phyloP scores from a whole-genome alignment of 352 stramenopile species.

The Phytophthora melonis region DNA sequence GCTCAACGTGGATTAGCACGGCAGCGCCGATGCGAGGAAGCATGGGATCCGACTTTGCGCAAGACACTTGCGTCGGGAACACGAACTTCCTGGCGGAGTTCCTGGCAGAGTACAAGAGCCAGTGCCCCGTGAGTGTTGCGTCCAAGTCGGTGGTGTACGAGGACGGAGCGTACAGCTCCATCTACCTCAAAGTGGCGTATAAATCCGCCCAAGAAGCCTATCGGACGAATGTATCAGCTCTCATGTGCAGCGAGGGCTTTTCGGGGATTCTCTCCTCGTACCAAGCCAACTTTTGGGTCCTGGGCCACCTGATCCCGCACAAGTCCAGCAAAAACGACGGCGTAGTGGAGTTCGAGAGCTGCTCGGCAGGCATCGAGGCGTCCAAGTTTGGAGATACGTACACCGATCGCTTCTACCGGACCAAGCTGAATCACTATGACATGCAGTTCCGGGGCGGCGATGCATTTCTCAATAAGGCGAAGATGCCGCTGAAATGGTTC shows the following conservation, averaged over 20 bases:
- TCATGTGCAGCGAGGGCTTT: constrained; percentile 45
- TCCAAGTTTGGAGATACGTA: constrained; percentile 34
- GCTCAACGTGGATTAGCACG: constrained; percentile 39
- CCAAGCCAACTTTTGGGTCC: constrained; percentile 26
- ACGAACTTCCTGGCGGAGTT: constrained; percentile 15
- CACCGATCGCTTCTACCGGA: constrained; percentile 33
- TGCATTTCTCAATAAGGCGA: constrained; percentile 8
- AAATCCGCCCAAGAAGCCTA: constrained; percentile 31
- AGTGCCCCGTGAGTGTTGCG: constrained; percentile 21
- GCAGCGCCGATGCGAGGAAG: constrained; percentile 36
- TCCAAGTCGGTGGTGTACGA: constrained; percentile 40
- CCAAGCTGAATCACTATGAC: constrained; percentile 25
- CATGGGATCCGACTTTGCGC: constrained; percentile 30
- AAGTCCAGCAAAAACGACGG: constrained; percentile 40
- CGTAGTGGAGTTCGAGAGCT: constrained; percentile 47
- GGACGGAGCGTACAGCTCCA: constrained; percentile 21
- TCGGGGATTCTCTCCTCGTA: constrained; percentile 42
- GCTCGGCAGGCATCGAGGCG: constrained; percentile 15
- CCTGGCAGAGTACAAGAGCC: constrained; percentile 15
- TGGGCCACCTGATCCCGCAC: constrained; percentile 35
- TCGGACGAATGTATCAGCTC: constrained; percentile 35
- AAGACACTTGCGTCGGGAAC: constrained; percentile 20
- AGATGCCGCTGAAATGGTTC: constrained; percentile 46
- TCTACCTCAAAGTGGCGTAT: constrained; percentile 23
- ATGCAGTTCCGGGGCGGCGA: constrained; percentile 36